Evolutionary conservation across 805 yeast species (phyloP), one percentile per base, ranked within the genome.

Genomic region (Suhomyces sp.): DNA sequence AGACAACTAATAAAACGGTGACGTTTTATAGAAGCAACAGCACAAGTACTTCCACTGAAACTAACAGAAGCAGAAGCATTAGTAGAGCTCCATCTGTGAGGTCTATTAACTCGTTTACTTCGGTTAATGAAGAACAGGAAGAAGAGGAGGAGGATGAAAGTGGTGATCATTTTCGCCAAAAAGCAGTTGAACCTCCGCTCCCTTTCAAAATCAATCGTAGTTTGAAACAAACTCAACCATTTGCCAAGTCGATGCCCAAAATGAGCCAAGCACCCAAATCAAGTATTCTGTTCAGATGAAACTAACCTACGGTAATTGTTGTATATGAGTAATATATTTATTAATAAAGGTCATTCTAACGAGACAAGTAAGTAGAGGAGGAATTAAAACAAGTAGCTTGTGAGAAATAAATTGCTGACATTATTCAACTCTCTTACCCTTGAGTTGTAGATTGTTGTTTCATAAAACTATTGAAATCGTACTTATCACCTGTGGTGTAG

Each of bases 401-500:
- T n/a, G n/a, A n/a, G n/a, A n/a, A n/a, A n/a, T n/a, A n/a, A n/a
- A n/a, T n/a, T n/a, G n/a, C n/a, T n/a, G n/a, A n/a, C n/a, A n/a
- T n/a, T n/a, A n/a, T n/a, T n/a, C n/a, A n/a, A n/a, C n/a, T n/a
- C n/a, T n/a, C n/a, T 10, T 25, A 25, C 14, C n/a, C 8, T 5
- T 23, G 24, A 20, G 19, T 10, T 12, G 12, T 11, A 3, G 36
- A 30, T 38, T 51, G 50, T 35, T 53, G 65, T 28, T 54, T 54
- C 60, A 65, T 65, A 35, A 59, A 66, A 4, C 66, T 54, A 33
- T 56, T 51, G 34, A 66, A 65, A 45, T 66, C 69, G 36, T 65
- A 66, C 26, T 49, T 52, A n/a, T 48, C 59, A 27, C 40, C 43
- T 0, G 46, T 34, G 4, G 60, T 40, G 38, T 66, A 66, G 40